Conservation (phyloP, 2,329 filamentous ascomycete species). For the Akanthomyces lecanii region DNA sequence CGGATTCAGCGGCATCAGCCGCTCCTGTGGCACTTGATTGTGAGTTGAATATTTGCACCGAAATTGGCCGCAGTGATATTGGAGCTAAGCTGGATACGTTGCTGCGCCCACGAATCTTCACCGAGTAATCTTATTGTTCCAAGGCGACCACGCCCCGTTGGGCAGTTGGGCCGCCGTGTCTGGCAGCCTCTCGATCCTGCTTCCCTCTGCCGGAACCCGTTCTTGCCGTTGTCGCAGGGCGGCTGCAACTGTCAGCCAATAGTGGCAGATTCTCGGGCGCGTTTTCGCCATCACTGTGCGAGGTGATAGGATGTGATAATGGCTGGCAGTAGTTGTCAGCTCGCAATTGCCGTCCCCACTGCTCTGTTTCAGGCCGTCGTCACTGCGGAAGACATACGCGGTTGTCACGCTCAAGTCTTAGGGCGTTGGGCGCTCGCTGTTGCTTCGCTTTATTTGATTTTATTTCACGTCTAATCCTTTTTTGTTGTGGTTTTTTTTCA, state of each 20-base stretch:
- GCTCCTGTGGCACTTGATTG: neutral
- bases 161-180: neutral
- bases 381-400: slow-evolving; percentile 16
- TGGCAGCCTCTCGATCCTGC: neutral
- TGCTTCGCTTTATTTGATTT: slow-evolving; percentile 4
- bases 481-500: neutral
- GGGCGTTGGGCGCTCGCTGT: slow-evolving; percentile 8
- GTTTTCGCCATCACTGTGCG: neutral
- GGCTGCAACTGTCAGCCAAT: neutral
- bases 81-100: neutral
- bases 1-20: neutral
- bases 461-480: neutral
- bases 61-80: neutral
- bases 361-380: slow-evolving; percentile 14
- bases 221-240: neutral
- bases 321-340: slow-evolving; percentile 8
- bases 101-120: neutral
- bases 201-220: neutral
- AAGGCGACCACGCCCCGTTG: neutral
- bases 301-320: slow-evolving; percentile 13
- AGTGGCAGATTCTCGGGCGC: neutral
- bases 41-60: neutral
- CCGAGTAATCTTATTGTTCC: neutral
- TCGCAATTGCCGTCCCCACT: slow-evolving; percentile 16
- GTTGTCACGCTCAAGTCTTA: slow-evolving; percentile 8